Evolutionary conservation across 352 stramenopile genomes (phyloP).

Genomic region (Globisporangium iwayamae): DNA sequence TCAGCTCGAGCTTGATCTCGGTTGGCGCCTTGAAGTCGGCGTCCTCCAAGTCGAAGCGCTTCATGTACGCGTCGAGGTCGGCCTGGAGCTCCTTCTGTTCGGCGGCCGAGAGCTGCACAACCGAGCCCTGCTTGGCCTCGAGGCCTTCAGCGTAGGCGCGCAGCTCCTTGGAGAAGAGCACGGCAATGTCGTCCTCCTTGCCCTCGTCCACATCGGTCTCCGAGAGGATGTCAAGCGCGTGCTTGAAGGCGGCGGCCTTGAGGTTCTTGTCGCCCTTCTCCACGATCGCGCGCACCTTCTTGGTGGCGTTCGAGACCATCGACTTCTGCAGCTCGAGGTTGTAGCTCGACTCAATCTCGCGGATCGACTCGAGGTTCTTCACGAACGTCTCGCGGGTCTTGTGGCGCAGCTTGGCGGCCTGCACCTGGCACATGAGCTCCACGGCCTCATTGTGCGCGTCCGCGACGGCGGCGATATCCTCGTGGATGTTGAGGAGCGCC

Average conservation of each 20-base stretch:
- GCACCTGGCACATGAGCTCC: slow-evolving; percentile 79
- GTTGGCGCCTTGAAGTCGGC: slow-evolving; percentile 78
- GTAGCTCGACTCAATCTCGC: slow-evolving; percentile 76
- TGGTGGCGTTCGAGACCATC: slow-evolving; percentile 72
- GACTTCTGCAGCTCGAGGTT: slow-evolving; percentile 81
- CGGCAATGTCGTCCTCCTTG: slow-evolving; percentile 84
- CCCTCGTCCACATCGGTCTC: slow-evolving; percentile 60
- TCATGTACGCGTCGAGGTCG: slow-evolving; percentile 85
- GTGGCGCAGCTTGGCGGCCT: slow-evolving; percentile 83
- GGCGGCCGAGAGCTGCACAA: slow-evolving; percentile 65
- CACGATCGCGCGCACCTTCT: slow-evolving; percentile 67
- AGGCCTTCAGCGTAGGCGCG: slow-evolving; percentile 68
- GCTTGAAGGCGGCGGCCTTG: slow-evolving; percentile 83
- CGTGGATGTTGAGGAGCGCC: slow-evolving; percentile 80
- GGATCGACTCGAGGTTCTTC: slow-evolving; percentile 86
- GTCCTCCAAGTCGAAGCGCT: slow-evolving; percentile 77
- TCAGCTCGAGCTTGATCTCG: slow-evolving; percentile 83
- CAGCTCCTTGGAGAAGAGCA: slow-evolving; percentile 82
- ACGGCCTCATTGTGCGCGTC: slow-evolving; percentile 82
- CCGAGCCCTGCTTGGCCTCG: slow-evolving; percentile 75
- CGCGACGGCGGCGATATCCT: slow-evolving; percentile 74
- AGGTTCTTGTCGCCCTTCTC: slow-evolving; percentile 82
- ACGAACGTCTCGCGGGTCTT: slow-evolving; percentile 87
- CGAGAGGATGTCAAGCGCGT: slow-evolving; percentile 78
- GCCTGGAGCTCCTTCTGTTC: slow-evolving; percentile 83